Evolutionary conservation across 768 basidiomycete genomes (phyloP), one percentile per base, ranked within the genome.

Genomic region (Clathrus columnatus): DNA sequence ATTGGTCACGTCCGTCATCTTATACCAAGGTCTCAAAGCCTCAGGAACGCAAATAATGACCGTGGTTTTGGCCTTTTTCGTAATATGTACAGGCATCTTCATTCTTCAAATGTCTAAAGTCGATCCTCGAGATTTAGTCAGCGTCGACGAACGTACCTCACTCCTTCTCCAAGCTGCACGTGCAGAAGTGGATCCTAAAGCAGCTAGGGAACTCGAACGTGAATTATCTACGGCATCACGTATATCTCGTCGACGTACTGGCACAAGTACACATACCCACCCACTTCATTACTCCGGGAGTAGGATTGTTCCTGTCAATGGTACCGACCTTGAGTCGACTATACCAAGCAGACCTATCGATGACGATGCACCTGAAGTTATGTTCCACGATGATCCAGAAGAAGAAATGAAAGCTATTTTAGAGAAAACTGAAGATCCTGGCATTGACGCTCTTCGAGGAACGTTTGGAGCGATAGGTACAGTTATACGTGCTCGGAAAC

Each of bases 81-180:
- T 87, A 57, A 94, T 94, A 53, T 91, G 88, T 60, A 28, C 91
- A 20, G 95, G 95, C 18, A 97, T 98, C 67, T 88, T 87, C 27
- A 84, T 99, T 60, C 82, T 99, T 7, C 96, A 99, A 70, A 86
- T 95, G 81, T 91, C 87, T 67, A 91, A 91, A 72, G 82, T 98
- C 61, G 95, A 99, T 65, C 95, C 96, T 8, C 75, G 74, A 18
- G 70, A 82, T 52, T 77, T 97, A 64, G 74, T 74, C 56, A 81
- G 67, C 47, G 85, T 99, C 63, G 96, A 98, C 66, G 78, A 95
- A 17, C 79, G 87, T 29, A 87, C 90, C 1, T 97, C 96, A 0
- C 79, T 97, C 48, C 81, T 99, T 21, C 78, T 99, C 28, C 84
- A 90, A 68, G 94, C 91, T n/a, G 79, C 91, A 1, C 80, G 83